Conservation (phyloP, 2,329 filamentous ascomycete species). For the Escovopsis sp. region DNA sequence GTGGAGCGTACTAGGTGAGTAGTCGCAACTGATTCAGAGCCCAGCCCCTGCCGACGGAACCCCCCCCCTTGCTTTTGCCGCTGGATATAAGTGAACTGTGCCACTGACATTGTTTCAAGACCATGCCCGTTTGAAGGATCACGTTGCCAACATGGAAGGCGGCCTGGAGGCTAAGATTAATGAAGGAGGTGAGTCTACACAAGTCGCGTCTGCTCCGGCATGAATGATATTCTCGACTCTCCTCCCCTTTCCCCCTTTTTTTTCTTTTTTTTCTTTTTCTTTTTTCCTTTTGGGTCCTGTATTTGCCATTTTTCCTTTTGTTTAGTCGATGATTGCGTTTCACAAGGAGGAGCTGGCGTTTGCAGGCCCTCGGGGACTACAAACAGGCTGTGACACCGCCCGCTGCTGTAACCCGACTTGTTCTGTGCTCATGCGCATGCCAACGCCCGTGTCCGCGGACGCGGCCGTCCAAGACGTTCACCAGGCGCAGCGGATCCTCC, state of each 20-base stretch:
- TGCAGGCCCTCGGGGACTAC: neutral
- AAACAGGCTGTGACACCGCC: neutral
- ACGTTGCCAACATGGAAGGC: constrained; percentile 73
- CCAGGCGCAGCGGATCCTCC: neutral
- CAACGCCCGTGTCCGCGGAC: neutral
- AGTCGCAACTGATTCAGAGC: neutral
- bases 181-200: constrained; percentile 68
- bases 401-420: neutral
- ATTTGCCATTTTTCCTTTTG: constrained; percentile 11
- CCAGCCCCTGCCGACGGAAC: neutral
- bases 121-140: constrained; percentile 84
- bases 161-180: constrained; percentile 81
- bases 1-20: constrained; percentile 84
- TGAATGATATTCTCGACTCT: too few species aligned
- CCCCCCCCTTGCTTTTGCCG: neutral
- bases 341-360: neutral
- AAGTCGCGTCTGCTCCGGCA: too few species aligned
- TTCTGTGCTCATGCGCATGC: neutral
- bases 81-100: neutral
- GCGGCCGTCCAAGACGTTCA: neutral
- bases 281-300: too few species aligned
- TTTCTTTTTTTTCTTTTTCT: neutral
- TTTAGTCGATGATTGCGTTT: constrained; percentile 2
- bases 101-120: constrained; percentile 34
- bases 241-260: neutral